Evolutionary conservation across 495 filamentous ascomycete species (phyloP).

Genomic region (Paragyromitra xinjiangensis): DNA sequence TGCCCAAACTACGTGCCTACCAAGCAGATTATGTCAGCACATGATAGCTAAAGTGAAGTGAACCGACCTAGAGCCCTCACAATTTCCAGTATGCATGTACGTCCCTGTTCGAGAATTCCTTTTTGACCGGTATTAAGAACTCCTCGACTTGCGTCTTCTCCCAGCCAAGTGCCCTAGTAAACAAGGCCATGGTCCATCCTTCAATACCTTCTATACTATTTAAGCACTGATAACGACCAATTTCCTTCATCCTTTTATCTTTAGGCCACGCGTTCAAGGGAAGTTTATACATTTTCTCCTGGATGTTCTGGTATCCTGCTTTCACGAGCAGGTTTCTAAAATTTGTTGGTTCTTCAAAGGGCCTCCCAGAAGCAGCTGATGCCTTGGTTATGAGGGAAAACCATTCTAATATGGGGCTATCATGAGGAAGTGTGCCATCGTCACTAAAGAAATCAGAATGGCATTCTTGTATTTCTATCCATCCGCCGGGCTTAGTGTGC

Average conservation of each 20-base stretch:
- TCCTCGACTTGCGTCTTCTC: slow-evolving; percentile 57
- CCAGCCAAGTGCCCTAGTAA: slow-evolving; percentile 55
- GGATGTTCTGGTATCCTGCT: slow-evolving; percentile 24
- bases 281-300: slow-evolving; percentile 26
- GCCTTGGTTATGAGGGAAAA: slow-evolving; percentile 9
- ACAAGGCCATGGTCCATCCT: slow-evolving; percentile 42
- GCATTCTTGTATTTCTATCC: slow-evolving; percentile 68
- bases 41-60: background rate
- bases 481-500: slow-evolving; percentile 72
- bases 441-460: slow-evolving; percentile 29
- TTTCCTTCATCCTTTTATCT: slow-evolving; percentile 46
- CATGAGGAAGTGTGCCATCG: slow-evolving; percentile 35
- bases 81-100: slow-evolving; percentile 54
- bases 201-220: slow-evolving; percentile 34
- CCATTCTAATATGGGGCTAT: slow-evolving; percentile 17
- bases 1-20: slow-evolving; percentile 10
- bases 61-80: slow-evolving; percentile 4
- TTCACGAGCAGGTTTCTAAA: slow-evolving; percentile 22
- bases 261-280: slow-evolving; percentile 52
- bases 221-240: slow-evolving; percentile 38
- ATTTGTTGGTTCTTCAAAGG: background rate
- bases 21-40: slow-evolving; percentile 4
- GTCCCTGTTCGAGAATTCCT: slow-evolving; percentile 54
- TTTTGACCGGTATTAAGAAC: slow-evolving; percentile 56
- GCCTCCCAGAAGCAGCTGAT: slow-evolving; percentile 2